Evolutionary conservation across 768 basidiomycete species (phyloP).

Genomic region (Amyloporia xantha): DNA sequence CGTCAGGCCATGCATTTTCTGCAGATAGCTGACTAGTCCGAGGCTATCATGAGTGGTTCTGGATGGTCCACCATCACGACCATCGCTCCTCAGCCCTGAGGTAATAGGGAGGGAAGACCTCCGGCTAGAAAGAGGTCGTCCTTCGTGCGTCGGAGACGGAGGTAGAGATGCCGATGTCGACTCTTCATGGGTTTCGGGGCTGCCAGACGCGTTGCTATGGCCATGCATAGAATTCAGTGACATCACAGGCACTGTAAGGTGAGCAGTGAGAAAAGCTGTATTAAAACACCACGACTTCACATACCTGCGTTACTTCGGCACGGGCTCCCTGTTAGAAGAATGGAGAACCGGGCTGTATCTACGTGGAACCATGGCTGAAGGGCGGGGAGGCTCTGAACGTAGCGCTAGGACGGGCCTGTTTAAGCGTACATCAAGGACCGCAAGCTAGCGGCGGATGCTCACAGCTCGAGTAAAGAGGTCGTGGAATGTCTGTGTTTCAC

Average conservation of each 20-base stretch:
- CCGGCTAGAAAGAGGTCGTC: slow-evolving; percentile 6
- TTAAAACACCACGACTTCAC: too few species aligned
- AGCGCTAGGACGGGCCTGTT: slow-evolving; percentile 7
- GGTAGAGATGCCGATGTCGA: slow-evolving; percentile 5
- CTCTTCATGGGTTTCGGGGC: background rate
- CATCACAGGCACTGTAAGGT: too few species aligned
- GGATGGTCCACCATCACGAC: slow-evolving; percentile 10
- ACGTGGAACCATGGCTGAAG: slow-evolving; percentile 35
- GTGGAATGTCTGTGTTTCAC: slow-evolving; percentile 39
- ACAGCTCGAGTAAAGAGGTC: slow-evolving; percentile 36
- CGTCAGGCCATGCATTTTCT: slow-evolving; percentile 62
- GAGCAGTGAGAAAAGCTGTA: slow-evolving; percentile 2
- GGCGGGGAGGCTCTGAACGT: slow-evolving; percentile 12
- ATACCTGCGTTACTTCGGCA: too few species aligned
- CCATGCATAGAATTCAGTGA: too few species aligned
- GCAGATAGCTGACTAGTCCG: slow-evolving; percentile 54
- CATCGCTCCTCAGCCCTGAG: slow-evolving; percentile 12
- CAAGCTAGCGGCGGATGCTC: background rate
- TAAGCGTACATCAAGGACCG: background rate
- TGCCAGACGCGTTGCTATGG: slow-evolving; percentile 4
- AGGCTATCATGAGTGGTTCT: slow-evolving; percentile 27
- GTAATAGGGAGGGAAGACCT: slow-evolving; percentile 23
- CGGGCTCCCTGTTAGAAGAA: slow-evolving; percentile 36
- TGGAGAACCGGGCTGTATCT: slow-evolving; percentile 27
- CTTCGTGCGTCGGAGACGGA: background rate